Evolutionary conservation across 2,329 filamentous ascomycete species (phyloP), one percentile per base, ranked within the genome.

Genomic region (Aspergillus ustus): DNA sequence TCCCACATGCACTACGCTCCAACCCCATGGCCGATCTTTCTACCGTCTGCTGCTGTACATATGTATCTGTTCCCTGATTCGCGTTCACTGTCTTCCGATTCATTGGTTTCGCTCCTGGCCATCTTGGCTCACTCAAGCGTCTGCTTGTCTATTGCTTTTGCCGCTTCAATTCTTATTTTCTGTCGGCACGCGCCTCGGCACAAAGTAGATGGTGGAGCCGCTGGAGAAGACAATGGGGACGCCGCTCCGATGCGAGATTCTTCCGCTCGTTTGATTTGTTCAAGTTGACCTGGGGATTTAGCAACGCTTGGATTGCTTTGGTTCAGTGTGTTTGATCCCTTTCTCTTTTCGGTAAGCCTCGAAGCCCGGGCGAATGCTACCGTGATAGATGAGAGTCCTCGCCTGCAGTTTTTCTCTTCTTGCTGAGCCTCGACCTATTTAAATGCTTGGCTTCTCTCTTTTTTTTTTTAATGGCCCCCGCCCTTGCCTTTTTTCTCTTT

Each of bases 251-350:
- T 44, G 25, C 31, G 19, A 25, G 49, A 53, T 45, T 46, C 44
- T 59, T 48, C 13, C 52, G 45, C 28, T 22, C 19, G 37, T 7
- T 28, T 66, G 55, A 63, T 63, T 66, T 63, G 61, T 37, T 49
- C 52, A 46, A 13, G 4, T 52, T 29, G 15, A 40, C 22, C 52
- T 52, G 49, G 56, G 40, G 49, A 45, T 17, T 58, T n/a, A 15
- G 20, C 29, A 19, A 25, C 28, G 49, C 49, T 49, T 49, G 46
- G 11, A 25, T 50, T 52, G 37, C 28, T 48, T 46, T 20, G 34
- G 34, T 37, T 37, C 11, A 37, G 34, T 15, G 34, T 15, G 34
- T 37, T 37, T 40, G 34, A 40, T 40, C 46, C 46, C 19, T 20
- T 54, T 58, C 59, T 60, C 22, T 60, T 60, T 56, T 40, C 48